Evolutionary conservation across 2,329 filamentous ascomycete genomes (phyloP), one percentile per base, ranked within the genome.

Genomic region (Lachnellula arida): DNA sequence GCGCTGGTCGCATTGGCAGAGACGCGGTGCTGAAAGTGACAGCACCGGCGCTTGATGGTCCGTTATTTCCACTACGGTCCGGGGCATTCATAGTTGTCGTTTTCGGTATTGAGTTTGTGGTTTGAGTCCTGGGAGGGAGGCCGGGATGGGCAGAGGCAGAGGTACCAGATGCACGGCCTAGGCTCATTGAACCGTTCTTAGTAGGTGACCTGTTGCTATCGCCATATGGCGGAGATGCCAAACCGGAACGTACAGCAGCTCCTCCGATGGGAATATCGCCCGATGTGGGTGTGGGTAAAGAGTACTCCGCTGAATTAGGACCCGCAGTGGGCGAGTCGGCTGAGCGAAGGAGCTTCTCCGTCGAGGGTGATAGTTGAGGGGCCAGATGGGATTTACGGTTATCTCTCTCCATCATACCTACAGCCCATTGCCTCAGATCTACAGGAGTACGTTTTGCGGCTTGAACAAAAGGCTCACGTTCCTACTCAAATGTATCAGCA

Each of bases 391-490:
- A 96, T 73, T 96, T 96, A 70, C 94, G 89, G 73, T 97, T 96
- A 73, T 97, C 89, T 65, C 87, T 85, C 71, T 97, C 92, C 84
- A 97, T 93, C 78, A 97, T 83, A 67, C 89, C 86, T 49, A 96
- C 85, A 22, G 94, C 93, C 94, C 94, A 99, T 60, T 91, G 89
- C 72, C 89, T 85, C 35, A 99, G 80, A 71, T 99, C 88, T 50
- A 99, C 94, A 0, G 94, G 94, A 1, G 94, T 99, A 64, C 93
- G 85, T 77, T 97, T 97, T 49, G 94, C 94, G 52, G 94, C 94
- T 74, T 96, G 91, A 19, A 99, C 84, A 73, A 99, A 99, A 3
- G 91, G 85, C 70, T 99, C 94, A 59, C 88, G 87, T 63, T 97
- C 92, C 91, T 95, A 57, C 11, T 14, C 22, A 48, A 53, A 39